Evolutionary conservation across 2,329 filamentous ascomycete species (phyloP), one percentile per base, ranked within the genome.

Genomic region (Apiospora koreana): DNA sequence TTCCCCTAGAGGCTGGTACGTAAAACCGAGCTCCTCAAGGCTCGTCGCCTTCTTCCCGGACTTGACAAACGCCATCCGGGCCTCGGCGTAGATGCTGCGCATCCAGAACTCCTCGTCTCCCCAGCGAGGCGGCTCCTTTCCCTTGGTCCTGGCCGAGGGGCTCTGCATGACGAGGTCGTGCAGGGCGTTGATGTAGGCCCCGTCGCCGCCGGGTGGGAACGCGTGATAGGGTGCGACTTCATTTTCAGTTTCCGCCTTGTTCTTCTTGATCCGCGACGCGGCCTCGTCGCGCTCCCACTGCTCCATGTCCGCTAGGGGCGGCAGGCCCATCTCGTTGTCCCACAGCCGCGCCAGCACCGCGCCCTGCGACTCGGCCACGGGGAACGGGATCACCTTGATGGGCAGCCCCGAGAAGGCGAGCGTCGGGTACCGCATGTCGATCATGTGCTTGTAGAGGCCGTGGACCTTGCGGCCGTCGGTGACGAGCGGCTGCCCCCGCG

Each of bases 371-470:
- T 98, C 94, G 0, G 91, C 87, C 1, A 96, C 76, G 0, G 93
- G 92, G 78, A 97, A 97, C 0, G 95, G 95, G n/a, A 97, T 92
- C n/a, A 96, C 89, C 74, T 92, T 92, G 77, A 94, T 92, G 21
- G 93, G 91, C 48, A 98, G 84, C 0, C 88, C 89, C 0, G 93
- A 86, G 77, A 98, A 95, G 0, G 89, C 91, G 1, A 98, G 84
- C 0, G 93, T 96, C 0, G 95, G 94, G 71, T 94, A 88, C 0
- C 88, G 83, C 3, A 91, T 90, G 78, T 91, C 90, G 79, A 98
- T 92, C 12, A 98, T 76, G 75, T 98, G 94, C 74, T 94, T 86
- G 79, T 94, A 97, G 3, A 95, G 81, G 43, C 92, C 89, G 72
- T 91, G 84, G 0, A 95, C 90, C 38, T 92, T 87, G 43, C 86